Conservation (phyloP, 495 filamentous ascomycete species). For the Xylaria acuta region DNA sequence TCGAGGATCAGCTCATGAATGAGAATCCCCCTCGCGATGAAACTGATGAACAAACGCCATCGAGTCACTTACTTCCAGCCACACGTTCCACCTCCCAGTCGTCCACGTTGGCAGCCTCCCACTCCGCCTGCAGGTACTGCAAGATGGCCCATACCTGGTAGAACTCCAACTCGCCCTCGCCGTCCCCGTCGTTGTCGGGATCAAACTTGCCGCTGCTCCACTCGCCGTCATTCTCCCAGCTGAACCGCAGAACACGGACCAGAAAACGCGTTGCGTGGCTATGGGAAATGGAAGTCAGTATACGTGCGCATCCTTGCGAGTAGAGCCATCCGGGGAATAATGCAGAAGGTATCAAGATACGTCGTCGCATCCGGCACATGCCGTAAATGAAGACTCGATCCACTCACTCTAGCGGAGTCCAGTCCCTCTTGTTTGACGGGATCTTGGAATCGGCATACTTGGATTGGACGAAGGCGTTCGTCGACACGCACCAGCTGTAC, state of each 20-base stretch:
- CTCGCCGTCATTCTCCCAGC: slow-evolving; percentile 38
- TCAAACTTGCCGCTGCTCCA: slow-evolving; percentile 36
- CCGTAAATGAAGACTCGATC: background rate
- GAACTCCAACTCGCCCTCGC: slow-evolving; percentile 34
- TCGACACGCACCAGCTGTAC: slow-evolving; percentile 24
- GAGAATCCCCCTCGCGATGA: background rate
- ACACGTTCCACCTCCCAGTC: slow-evolving; percentile 29
- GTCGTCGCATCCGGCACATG: background rate
- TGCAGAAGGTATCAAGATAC: background rate
- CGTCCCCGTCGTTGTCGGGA: slow-evolving; percentile 30
- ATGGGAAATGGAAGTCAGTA: background rate
- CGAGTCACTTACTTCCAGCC: slow-evolving; percentile 13
- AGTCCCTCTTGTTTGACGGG: slow-evolving; percentile 24
- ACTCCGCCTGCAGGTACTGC: slow-evolving; percentile 38
- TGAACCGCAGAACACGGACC: slow-evolving; percentile 34
- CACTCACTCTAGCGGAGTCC: slow-evolving; percentile 32
- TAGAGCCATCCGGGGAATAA: background rate
- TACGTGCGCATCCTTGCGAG: background rate
- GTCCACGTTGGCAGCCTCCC: slow-evolving; percentile 39
- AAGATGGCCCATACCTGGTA: slow-evolving; percentile 37
- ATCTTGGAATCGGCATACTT: slow-evolving; percentile 24
- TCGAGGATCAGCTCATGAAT: background rate
- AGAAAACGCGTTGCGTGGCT: slow-evolving; percentile 35
- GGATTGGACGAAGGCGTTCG: slow-evolving; percentile 28
- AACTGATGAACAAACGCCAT: background rate